Conservation (phyloP, 148 eudicot species). For the Pharnaceum exiguum region DNA sequence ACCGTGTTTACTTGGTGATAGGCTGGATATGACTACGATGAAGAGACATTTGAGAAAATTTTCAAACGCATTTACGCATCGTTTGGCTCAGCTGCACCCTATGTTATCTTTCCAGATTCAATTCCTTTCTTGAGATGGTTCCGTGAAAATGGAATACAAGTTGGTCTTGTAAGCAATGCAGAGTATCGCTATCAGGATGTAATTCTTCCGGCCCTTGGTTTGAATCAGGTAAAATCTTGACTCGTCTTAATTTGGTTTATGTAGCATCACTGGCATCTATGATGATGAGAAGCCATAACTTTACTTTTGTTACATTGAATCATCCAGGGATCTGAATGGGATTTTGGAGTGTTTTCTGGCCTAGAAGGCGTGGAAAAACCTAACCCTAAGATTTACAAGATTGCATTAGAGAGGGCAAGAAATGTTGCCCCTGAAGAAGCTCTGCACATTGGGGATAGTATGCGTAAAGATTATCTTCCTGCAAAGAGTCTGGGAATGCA, state of each 20-base stretch:
- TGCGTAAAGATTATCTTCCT: conserved; percentile 80
- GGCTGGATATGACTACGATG: conserved; percentile 97
- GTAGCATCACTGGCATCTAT: not conserved
- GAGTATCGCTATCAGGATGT: conserved; percentile 92
- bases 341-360: conserved; percentile 96
- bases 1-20: conserved; percentile 23
- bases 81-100: conserved; percentile 95
- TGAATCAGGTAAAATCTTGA: conserved; percentile 50
- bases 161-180: conserved; percentile 93
- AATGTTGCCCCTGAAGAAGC: conserved; percentile 64
- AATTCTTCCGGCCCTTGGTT: conserved; percentile 84
- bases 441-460: conserved; percentile 91
- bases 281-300: not conserved
- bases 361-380: conserved; percentile 95
- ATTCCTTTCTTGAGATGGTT: conserved; percentile 84
- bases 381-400: conserved; percentile 63
- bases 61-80: conserved; percentile 85
- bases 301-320: not conserved
- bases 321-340: conserved; percentile 89
- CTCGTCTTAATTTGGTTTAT: not conserved
- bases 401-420: conserved; percentile 86
- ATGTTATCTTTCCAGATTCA: conserved; percentile 72
- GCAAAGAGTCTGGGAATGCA: conserved; percentile 91
- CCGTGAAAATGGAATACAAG: conserved; percentile 58
- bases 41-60: conserved; percentile 88